phyloP scores from a whole-genome alignment of 2,329 filamentous ascomycete genomes.

The Diplocarpon mali region DNA sequence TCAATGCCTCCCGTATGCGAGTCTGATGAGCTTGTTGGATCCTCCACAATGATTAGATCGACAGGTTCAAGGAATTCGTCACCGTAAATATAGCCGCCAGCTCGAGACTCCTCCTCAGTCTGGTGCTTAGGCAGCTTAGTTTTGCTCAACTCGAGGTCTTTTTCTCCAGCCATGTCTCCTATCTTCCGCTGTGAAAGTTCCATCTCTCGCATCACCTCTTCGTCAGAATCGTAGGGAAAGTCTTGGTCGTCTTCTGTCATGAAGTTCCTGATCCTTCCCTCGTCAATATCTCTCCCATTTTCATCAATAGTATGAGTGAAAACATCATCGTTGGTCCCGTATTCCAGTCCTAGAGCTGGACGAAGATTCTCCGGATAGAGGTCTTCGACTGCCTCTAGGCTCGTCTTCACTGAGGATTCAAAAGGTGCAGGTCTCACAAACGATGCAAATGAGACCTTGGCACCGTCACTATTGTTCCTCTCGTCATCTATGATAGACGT shows the following conservation, averaged over 20 bases:
- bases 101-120: slow-evolving; percentile 6
- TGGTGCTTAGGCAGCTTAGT: slow-evolving; percentile 6
- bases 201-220: slow-evolving; percentile 33
- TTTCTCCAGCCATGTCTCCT: slow-evolving; percentile 15
- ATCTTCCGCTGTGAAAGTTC: slow-evolving; percentile 21
- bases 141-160: slow-evolving; percentile 5
- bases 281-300: slow-evolving; percentile 44
- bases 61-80: slow-evolving; percentile 8
- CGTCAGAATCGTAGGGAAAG: slow-evolving; percentile 41
- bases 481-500: slow-evolving; percentile 54
- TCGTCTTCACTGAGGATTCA: slow-evolving; percentile 57
- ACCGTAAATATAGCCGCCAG: slow-evolving; percentile 3
- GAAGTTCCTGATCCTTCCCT: slow-evolving; percentile 40
- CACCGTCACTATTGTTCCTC: slow-evolving; percentile 34
- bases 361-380: slow-evolving; percentile 61
- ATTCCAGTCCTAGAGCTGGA: slow-evolving; percentile 32
- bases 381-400: slow-evolving; percentile 76
- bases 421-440: slow-evolving; percentile 48
- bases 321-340: not conserved
- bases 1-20: not conserved
- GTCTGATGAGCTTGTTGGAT: not conserved
- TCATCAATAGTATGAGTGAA: slow-evolving; percentile 9
- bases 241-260: slow-evolving; percentile 34
- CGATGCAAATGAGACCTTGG: slow-evolving; percentile 46
- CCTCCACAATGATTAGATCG: not conserved